Evolutionary conservation across 73 alveolate species (phyloP).

Genomic region (Tetrahymena thermophila): DNA sequence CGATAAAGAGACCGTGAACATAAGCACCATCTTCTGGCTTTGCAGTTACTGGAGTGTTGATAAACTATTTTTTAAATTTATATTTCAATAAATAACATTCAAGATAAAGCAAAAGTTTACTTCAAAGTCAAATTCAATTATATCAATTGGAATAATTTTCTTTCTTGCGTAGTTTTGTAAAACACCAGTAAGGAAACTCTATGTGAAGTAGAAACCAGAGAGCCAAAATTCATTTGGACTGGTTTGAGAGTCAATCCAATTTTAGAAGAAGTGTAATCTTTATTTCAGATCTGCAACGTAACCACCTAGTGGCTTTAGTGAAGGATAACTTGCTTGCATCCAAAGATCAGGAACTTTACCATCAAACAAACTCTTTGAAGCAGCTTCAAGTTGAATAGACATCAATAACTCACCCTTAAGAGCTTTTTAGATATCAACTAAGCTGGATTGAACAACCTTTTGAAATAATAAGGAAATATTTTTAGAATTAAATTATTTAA

Average conservation of each 20-base stretch:
- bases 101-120: slow-evolving; percentile 29
- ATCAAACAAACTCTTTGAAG: slow-evolving; percentile 84
- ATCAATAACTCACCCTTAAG: slow-evolving; percentile 91
- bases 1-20: slow-evolving; percentile 91
- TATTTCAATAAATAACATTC: slow-evolving; percentile 52
- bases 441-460: slow-evolving; percentile 63
- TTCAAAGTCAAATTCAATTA: slow-evolving; percentile 90
- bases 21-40: slow-evolving; percentile 97
- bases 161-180: slow-evolving; percentile 98
- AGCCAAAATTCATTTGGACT: slow-evolving; percentile 96
- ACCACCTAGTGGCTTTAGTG: slow-evolving; percentile 94
- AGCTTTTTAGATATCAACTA: slow-evolving; percentile 83
- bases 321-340: slow-evolving; percentile 92
- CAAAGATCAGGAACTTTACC: slow-evolving; percentile 98
- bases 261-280: slow-evolving; percentile 88
- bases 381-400: slow-evolving; percentile 95
- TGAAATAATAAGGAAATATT: not conserved
- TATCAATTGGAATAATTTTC: slow-evolving; percentile 95
- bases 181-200: slow-evolving; percentile 99
- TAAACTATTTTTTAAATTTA: slow-evolving; percentile 66
- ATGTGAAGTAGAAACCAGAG: slow-evolving; percentile 98
- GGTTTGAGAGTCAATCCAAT: slow-evolving; percentile 88
- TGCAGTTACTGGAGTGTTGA: slow-evolving; percentile 41
- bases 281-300: slow-evolving; percentile 83
- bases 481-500: not conserved